These are phyloP conservation scores for Arabis hirsuta DNA, from an alignment of 345 rosid species.

Conservation along the genomic window DNA sequence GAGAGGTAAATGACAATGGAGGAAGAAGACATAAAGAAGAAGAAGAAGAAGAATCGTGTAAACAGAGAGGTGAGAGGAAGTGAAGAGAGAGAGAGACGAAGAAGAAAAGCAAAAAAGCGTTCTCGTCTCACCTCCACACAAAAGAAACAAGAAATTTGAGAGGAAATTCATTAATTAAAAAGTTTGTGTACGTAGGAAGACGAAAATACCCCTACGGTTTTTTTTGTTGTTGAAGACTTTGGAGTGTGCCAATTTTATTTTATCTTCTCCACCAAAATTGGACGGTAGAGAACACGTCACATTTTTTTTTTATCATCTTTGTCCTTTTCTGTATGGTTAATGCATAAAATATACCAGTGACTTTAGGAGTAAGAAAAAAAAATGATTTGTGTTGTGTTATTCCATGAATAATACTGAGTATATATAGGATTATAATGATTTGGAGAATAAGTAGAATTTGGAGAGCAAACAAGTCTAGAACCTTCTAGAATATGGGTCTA, in stretches of 20 bases:
- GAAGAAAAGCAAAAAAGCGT: conserved; percentile 49
- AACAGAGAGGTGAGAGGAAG: conserved; percentile 29
- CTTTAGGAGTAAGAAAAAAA: too few relatives aligned
- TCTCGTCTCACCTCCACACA: conserved; percentile 70
- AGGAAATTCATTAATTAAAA: conserved; percentile 35
- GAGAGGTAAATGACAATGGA: conserved; percentile 22
- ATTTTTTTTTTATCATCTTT: conserved; percentile 30
- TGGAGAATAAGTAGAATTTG: too few relatives aligned
- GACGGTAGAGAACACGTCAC: conserved; percentile 47
- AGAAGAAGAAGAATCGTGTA: conserved; percentile 42
- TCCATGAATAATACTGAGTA: too few relatives aligned
- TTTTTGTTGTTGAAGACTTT: not conserved
- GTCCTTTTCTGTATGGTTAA: conserved; percentile 26
- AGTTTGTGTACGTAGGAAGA: not conserved
- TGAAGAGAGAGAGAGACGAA: conserved; percentile 31
- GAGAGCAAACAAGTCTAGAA: too few relatives aligned
- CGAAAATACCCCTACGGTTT: conserved; percentile 23
- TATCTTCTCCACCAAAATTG: conserved; percentile 46
- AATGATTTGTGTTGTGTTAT: too few relatives aligned
- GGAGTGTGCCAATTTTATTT: conserved; percentile 27
- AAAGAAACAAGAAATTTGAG: conserved; percentile 35
- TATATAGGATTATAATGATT: too few relatives aligned
- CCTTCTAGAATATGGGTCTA: too few relatives aligned
- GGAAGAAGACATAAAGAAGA: conserved; percentile 18
- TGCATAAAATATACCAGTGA: not conserved